Evolutionary conservation across 176 grass and related monocot species (phyloP).

Genomic region (Lolium rigidum): DNA sequence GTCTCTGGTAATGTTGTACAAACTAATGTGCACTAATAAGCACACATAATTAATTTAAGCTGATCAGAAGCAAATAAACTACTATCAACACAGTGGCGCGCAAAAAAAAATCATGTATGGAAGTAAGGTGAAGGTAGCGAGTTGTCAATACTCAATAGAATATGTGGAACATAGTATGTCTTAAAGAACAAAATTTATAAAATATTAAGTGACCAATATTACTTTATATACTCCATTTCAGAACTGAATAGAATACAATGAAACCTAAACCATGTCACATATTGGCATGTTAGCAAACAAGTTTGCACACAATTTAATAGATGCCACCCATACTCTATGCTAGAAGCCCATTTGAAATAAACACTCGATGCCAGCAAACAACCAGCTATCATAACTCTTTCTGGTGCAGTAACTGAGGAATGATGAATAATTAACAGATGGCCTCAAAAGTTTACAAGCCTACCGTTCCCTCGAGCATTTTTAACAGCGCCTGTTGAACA

Average conservation of each 20-base stretch:
- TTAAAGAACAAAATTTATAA: conserved; percentile 4
- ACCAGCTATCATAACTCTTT: not conserved
- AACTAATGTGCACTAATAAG: not conserved
- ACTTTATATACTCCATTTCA: not conserved
- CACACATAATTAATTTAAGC: not conserved
- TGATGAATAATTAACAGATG: not conserved
- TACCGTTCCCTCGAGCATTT: conserved; percentile 87
- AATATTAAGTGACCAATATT: not conserved
- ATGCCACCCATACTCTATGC: no score
- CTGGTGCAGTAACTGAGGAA: conserved; percentile 3
- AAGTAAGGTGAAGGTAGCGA: not conserved
- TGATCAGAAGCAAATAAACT: conserved; percentile 17
- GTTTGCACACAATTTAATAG: conserved; percentile 1
- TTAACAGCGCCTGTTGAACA: conserved; percentile 80
- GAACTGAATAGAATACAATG: not conserved
- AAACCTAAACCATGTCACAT: not conserved
- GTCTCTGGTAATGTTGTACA: not conserved
- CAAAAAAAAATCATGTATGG: not conserved
- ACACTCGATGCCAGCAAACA: conserved; percentile 2
- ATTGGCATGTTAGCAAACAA: not conserved
- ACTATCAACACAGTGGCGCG: not conserved
- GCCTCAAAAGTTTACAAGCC: conserved; percentile 38
- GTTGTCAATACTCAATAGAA: conserved; percentile 3
- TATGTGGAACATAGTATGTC: not conserved
- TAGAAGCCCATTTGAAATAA: not conserved